Evolutionary conservation across 2,329 filamentous ascomycete species (phyloP), one percentile per base, ranked within the genome.

Genomic region (Monilinia fructigena): DNA sequence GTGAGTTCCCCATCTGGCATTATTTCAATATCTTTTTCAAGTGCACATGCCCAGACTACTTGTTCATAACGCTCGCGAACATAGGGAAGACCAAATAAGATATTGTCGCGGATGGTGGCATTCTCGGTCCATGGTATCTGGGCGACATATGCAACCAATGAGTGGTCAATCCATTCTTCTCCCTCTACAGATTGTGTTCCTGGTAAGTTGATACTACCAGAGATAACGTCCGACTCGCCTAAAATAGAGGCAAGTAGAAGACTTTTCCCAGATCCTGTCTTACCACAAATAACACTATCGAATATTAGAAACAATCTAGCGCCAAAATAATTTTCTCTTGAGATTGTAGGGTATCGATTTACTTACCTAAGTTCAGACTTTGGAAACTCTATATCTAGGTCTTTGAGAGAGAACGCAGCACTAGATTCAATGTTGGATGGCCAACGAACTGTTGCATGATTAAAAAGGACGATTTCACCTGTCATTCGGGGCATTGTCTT

Each of bases 111-210:
- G 69, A 95, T 87, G 7, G 86, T 90, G 0, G 89, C 89, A 72
- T 93, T 93, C 74, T 94, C 91, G 59, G 94, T 91, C 91, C 91
- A 95, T 0, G 91, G 91, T 11, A 89, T 91, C 74, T 93, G 71
- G 1, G 89, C 86, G 40, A 93, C 89, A 72, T 88, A 94, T 0
- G 90, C 91, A 60, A 93, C 83, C 1, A 89, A 84, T 3, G 83
- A 83, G 10, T 87, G 83, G 16, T 92, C 82, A 54, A 90, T 86
- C 90, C 90, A 93, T 70, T 91, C 80, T 4, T 77, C 80, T 4
- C 77, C 76, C 58, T 72, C 74, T 0, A 83, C 77, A 0, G 80
- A 70, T 0, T 83, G 83, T 0, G 84, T 78, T 18, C 74, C 75
- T 14, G 86, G 86, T 1, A 84, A 79, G 40, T 82, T 82, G 62